Conservation (phyloP, 352 stramenopile species). For the Phytophthora pluvialis region DNA sequence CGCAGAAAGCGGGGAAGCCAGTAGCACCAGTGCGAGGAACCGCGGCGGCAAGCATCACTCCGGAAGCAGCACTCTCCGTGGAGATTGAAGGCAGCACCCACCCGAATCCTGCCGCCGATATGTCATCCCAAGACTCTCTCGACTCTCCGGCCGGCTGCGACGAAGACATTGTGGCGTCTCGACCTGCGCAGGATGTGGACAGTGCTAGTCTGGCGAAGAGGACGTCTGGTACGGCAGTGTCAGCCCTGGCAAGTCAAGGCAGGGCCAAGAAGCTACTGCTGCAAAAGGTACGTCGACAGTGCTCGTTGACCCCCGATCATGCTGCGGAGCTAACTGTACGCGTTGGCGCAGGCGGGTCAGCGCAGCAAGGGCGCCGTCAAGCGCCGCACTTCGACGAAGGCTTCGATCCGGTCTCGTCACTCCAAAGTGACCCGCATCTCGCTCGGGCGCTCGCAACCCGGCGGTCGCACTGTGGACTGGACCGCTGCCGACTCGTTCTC, state of each 20-base stretch:
- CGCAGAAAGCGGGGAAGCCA: conserved; percentile 34
- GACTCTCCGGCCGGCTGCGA: conserved; percentile 34
- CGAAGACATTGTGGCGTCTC: conserved; percentile 9
- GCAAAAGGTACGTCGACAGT: conserved; percentile 31
- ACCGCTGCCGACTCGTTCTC: conserved; percentile 46
- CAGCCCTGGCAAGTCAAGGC: conserved; percentile 5
- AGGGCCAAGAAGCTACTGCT: conserved; percentile 8
- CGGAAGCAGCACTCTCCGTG: neutral
- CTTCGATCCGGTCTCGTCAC: conserved; percentile 23
- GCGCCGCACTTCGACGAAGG: conserved; percentile 23
- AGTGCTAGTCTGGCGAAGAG: neutral
- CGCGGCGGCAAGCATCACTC: conserved; percentile 3
- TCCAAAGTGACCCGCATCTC: conserved; percentile 24
- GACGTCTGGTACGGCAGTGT: neutral
- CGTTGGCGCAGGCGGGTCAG: conserved; percentile 13
- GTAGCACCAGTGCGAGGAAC: neutral
- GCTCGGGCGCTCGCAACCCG: conserved; percentile 25
- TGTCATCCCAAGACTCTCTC: conserved; percentile 21
- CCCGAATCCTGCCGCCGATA: conserved; percentile 7
- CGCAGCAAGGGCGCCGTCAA: conserved; percentile 27
- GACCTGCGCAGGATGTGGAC: neutral
- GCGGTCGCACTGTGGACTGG: conserved; percentile 40
- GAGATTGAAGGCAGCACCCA: conserved; percentile 3
- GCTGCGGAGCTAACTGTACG: conserved; percentile 3
- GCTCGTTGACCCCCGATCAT: neutral